These are phyloP conservation scores for Phanerochaete carnosa DNA, from an alignment of 768 basidiomycete genomes.

Conservation along the genomic window DNA sequence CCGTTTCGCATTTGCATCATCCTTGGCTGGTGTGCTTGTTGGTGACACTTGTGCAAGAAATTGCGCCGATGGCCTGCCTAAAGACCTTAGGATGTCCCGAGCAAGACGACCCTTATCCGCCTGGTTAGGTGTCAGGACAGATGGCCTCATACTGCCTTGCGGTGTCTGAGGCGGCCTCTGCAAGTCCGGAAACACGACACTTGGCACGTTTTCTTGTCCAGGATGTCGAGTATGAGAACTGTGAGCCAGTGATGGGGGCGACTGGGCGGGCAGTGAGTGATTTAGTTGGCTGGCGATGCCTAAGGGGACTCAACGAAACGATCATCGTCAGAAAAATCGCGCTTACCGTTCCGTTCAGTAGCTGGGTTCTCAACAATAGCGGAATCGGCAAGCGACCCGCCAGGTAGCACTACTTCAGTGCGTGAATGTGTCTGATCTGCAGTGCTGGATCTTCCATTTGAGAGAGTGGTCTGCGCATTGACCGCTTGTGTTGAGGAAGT, in stretches of 20 bases:
- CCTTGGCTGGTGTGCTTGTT: neutral
- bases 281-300: neutral
- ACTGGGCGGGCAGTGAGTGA: neutral
- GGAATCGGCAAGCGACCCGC: no score
- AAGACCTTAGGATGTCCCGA: conserved; percentile 51
- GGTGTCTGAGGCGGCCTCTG: neutral
- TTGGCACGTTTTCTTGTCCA: neutral
- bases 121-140: neutral
- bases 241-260: neutral
- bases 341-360: no score
- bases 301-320: neutral
- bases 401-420: no score
- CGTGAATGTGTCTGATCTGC: no score
- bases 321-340: no score
- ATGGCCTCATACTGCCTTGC: neutral
- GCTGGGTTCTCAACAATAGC: no score
- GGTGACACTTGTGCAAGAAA: neutral
- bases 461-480: neutral
- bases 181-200: neutral
- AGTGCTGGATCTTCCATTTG: no score
- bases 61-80: conserved; percentile 30
- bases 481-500: neutral
- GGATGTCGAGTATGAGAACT: neutral
- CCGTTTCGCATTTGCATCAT: neutral
- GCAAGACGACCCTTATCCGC: conserved; percentile 32